A percentile compares a stretch with the other conserved stretches of the same genome.
Conservation (phyloP, 2,329 filamentous ascomycete species). For the Aureobasidium sp. region DNA sequence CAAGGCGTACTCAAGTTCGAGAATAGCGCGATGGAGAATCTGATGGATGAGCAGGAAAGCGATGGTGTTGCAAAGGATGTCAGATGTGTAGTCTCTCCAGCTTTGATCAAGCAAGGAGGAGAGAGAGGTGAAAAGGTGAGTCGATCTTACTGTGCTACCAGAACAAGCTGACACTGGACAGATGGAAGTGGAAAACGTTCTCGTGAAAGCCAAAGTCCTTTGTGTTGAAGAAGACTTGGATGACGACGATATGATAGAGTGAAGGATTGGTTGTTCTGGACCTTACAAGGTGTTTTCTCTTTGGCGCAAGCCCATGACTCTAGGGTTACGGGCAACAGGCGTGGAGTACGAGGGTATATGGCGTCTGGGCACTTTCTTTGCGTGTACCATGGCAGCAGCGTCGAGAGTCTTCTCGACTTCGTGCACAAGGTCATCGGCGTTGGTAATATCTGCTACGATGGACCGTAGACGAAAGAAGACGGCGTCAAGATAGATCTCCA, state of each 20-base stretch:
- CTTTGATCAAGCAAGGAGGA: conserved; percentile 56
- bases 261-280: not conserved
- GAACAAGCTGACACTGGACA: not conserved
- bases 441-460: not conserved
- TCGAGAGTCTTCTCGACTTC: not conserved
- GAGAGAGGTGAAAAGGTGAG: conserved; percentile 49
- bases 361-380: not conserved
- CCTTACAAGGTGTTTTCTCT: conserved; percentile 19
- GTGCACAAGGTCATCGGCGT: not conserved
- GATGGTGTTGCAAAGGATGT: conserved; percentile 39
- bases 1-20: conserved; percentile 49
- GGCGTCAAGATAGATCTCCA: not conserved
- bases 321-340: not conserved
- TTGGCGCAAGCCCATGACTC: conserved; percentile 1
- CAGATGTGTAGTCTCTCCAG: conserved; percentile 55
- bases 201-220: conserved; percentile 58
- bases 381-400: not conserved
- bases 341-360: conserved; percentile 2
- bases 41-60: conserved; percentile 46
- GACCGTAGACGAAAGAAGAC: not conserved
- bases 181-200: conserved; percentile 53
- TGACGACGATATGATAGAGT: not conserved
- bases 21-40: conserved; percentile 54
- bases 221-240: conserved; percentile 28
- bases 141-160: not conserved